Base-by-base conservation (phyloP, 2,329 filamentous ascomycete species). In the Colletotrichum echinochloae region DNA sequence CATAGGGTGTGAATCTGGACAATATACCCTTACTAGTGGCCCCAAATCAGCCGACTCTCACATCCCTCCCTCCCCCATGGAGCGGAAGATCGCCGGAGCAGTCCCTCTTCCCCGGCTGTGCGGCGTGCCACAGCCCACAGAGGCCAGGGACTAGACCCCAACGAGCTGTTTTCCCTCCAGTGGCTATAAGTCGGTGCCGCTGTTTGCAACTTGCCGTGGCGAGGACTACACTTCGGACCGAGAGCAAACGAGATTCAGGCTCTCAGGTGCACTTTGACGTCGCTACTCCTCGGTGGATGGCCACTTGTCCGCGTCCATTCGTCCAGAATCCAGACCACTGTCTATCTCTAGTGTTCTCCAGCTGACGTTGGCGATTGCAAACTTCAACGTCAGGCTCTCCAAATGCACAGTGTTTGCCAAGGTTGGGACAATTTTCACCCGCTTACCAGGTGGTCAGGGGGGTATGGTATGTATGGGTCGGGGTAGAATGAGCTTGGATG, bases 71-170 rank as follows among this genome's bases (percentile, higher is more conserved):
- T n/a, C n/a, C n/a, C n/a, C n/a, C n/a, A n/a, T n/a, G n/a, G n/a
- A n/a, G n/a, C 67, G 67, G 67, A 66, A 26, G 63, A 70, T 70
- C 57, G 35, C 64, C 63, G 56, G 56, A 48, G 56, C 55, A 28
- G 6, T 49, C 46, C 30, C 46, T 70, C 41, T 51, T 57, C 62
- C 39, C 56, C 26, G 28, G 1, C 49, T 46, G 14, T 33, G 65
- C 60, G 46, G 54, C n/a, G n/a, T n/a, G n/a, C n/a, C 67, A 44
- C 59, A 39, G 11, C 28, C 28, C 28, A 54, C 18, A 16, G 30
- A 48, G 28, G 48, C 56, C 37, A 39, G 16, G 2, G 18, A 26
- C 35, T 23, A 52, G 54, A 28, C 61, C 12, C 46, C 35, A 48
- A 60, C 46, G 48, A 28, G 35, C 57, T n/a, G 63, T 35, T 41